Evolutionary conservation across 2,329 filamentous ascomycete species (phyloP), one percentile per base, ranked within the genome.

Genomic region (Tolypocladium inflatum): DNA sequence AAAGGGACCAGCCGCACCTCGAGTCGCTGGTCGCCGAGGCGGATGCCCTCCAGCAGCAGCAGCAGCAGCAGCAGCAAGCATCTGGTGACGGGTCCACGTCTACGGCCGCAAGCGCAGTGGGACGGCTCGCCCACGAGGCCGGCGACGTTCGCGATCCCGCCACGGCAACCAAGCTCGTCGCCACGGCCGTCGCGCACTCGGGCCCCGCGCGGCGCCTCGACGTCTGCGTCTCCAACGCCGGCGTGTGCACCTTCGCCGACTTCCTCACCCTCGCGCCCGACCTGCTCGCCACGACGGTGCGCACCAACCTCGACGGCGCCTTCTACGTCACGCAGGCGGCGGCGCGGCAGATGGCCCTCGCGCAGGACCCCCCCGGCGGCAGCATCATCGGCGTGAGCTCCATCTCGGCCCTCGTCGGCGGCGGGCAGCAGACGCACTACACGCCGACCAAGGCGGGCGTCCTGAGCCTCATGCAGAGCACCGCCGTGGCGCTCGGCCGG

Each of bases 361-460:
- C 69, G 37, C 80, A 89, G 65, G 75, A 78, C 2, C 84, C 86
- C 0, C 72, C 82, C 0, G 90, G 91, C 19, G 91, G 91, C 39
- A 87, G 84, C 65, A 94, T 96, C 66, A 93, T 91, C 63, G 88
- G 83, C 57, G 79, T 92, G 43, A 87, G 83, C 9, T 88, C 84
- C 63, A 90, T 91, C 67, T 85, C 81, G 21, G 89, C 88, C 0
- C 80, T 91, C 15, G 88, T 91, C 0, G 91, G 91, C 42, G 91
- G 90, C 50, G 89, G 86, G 0, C 77, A 80, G 53, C 91, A 95
- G 75, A 86, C 84, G 33, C 91, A 96, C 69, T 96, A 95, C 73
- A 95, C 91, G 19, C 89, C 91, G 11, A 95, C 91, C 19, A 96
- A 96, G 73, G 90, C 91, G 0, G 91, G 90, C 2, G 81, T 96